Evolutionary conservation across 2,329 filamentous ascomycete species (phyloP).

Genomic region (Cryphonectria japonica): DNA sequence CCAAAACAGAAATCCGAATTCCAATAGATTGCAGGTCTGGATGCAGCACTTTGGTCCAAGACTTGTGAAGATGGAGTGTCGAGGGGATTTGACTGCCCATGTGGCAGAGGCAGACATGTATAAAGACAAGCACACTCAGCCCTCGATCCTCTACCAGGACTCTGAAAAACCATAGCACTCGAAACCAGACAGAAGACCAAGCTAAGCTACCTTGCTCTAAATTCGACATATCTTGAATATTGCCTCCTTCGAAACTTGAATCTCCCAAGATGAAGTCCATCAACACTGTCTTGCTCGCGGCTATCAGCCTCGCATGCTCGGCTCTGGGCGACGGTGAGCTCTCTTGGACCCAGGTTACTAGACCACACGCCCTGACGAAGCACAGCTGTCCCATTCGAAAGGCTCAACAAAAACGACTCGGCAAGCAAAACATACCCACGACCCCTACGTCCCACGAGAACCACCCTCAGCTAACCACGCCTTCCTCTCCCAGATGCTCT

Average conservation of each 20-base stretch:
- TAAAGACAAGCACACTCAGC: not conserved
- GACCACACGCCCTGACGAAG: not conserved
- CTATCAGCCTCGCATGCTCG: constrained; percentile 13
- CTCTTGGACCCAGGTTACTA: not conserved
- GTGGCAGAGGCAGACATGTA: not conserved
- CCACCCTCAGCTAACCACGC: not conserved
- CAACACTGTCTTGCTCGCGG: constrained; percentile 1
- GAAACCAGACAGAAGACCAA: not conserved
- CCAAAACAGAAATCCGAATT: constrained; percentile 5
- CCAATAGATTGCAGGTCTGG: not conserved
- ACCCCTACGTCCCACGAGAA: not conserved
- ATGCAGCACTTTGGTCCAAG: not conserved
- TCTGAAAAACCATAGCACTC: not conserved
- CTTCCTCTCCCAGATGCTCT: constrained; percentile 46
- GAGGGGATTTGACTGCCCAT: not conserved
- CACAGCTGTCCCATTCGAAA: constrained; percentile 33
- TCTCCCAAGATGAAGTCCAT: constrained; percentile 12
- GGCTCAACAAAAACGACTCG: constrained; percentile 39
- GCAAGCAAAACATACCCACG: constrained; percentile 24
- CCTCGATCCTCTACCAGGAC: not conserved
- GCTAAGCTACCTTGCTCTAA: not conserved
- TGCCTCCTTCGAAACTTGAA: not conserved
- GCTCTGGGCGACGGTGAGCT: constrained; percentile 25
- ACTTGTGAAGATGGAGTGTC: not conserved
- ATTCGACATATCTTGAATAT: not conserved